Evolutionary conservation across 208 protist species (phyloP).

Genomic region (Leishmania martiniquensis): DNA sequence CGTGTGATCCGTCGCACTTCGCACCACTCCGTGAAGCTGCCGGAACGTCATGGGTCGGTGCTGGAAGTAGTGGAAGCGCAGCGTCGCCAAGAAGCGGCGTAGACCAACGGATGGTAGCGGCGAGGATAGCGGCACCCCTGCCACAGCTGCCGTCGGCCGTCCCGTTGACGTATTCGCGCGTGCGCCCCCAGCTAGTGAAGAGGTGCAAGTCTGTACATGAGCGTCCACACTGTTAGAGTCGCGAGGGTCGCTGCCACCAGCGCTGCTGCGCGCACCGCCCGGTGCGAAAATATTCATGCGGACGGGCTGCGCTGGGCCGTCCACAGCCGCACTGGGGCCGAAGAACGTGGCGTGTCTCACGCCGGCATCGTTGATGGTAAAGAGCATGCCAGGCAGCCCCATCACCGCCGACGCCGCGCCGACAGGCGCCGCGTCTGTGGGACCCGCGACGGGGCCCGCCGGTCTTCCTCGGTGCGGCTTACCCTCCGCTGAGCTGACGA

Average conservation of each 20-base stretch:
- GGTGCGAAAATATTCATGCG: neutral
- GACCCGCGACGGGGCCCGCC: neutral
- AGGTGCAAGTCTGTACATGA: neutral
- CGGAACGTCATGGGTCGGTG: conserved; percentile 72
- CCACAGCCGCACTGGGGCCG: conserved; percentile 43
- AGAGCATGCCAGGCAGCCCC: conserved; percentile 84
- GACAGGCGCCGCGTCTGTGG: neutral
- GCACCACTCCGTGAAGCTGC: conserved; percentile 25
- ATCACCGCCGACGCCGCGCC: too few relatives aligned
- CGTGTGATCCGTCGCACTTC: neutral
- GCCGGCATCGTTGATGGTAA: conserved; percentile 87
- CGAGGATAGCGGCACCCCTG: neutral
- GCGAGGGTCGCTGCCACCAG: neutral
- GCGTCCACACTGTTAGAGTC: neutral
- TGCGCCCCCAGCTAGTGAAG: neutral
- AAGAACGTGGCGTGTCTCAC: conserved; percentile 68
- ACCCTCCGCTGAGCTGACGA: neutral
- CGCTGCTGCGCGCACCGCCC: neutral
- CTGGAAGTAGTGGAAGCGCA: conserved; percentile 75
- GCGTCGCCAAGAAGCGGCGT: conserved; percentile 42
- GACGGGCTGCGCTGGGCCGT: neutral
- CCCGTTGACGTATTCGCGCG: neutral
- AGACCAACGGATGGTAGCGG: conserved; percentile 29
- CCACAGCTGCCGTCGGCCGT: neutral
- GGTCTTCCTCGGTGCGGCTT: neutral